These are phyloP conservation scores for Melastoma candidum DNA, from an alignment of 441 rosid species.

Conservation along the genomic window DNA sequence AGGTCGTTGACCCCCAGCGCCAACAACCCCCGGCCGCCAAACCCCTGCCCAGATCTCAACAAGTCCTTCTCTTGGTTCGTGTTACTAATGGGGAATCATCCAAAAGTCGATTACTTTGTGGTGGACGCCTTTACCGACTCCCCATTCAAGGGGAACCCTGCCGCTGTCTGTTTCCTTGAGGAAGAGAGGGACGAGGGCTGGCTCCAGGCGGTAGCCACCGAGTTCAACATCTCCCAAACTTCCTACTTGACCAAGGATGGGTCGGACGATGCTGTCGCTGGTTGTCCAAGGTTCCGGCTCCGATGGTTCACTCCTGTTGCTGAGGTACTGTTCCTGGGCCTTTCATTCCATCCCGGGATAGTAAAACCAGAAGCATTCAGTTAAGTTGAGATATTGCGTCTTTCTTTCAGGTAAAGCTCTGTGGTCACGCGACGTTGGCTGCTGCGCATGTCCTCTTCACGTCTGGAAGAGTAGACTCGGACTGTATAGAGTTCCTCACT, in stretches of 20 bases:
- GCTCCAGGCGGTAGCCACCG: conserved; percentile 57
- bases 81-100: too few relatives aligned
- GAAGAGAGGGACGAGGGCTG: conserved; percentile 52
- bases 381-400: too few relatives aligned
- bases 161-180: conserved; percentile 54
- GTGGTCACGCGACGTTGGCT: conserved; percentile 85
- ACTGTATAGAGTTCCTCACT: conserved; percentile 57
- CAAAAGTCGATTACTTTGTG: conserved; percentile 10
- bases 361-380: too few relatives aligned
- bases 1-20: too few relatives aligned
- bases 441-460: conserved; percentile 63
- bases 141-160: conserved; percentile 73
- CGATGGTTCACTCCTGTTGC: conserved; percentile 71
- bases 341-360: too few relatives aligned
- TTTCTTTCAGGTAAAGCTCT: conserved; percentile 40
- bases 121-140: conserved; percentile 72
- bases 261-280: background rate
- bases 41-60: too few relatives aligned
- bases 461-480: conserved; percentile 36
- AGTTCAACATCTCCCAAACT: conserved; percentile 61
- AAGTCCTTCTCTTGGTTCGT: too few relatives aligned
- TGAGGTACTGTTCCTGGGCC: conserved; percentile 32
- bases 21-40: too few relatives aligned
- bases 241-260: conserved; percentile 32
- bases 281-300: conserved; percentile 40